Evolutionary conservation across 352 stramenopile species (phyloP).

Genomic region (Globisporangium ultimum): DNA sequence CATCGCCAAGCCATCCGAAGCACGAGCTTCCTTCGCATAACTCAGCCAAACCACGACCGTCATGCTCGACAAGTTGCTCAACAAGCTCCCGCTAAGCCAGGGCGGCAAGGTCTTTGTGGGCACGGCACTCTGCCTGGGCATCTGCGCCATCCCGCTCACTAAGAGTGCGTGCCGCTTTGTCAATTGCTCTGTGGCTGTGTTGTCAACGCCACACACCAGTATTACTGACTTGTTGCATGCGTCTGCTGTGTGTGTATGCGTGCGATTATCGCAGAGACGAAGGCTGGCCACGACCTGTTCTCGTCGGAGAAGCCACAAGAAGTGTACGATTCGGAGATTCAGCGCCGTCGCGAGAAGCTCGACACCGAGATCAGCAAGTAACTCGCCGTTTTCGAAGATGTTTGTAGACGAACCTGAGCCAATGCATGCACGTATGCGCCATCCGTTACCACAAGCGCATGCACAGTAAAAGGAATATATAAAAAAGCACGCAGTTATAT

Average conservation of each 20-base stretch:
- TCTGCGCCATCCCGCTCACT: constrained; percentile 65
- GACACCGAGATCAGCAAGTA: constrained; percentile 28
- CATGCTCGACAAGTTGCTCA: constrained; percentile 59
- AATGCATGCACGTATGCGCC: neutral
- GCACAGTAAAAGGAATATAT: too few species aligned
- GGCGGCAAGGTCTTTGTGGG: constrained; percentile 70
- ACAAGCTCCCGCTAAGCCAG: constrained; percentile 69
- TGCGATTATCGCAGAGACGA: constrained; percentile 45
- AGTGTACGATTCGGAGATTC: constrained; percentile 65
- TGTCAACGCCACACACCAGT: neutral
- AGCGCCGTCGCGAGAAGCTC: constrained; percentile 68
- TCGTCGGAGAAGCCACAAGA: constrained; percentile 82
- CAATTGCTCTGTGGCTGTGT: neutral
- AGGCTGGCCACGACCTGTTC: constrained; percentile 80
- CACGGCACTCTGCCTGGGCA: constrained; percentile 60
- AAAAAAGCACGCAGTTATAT: neutral
- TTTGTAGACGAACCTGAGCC: neutral
- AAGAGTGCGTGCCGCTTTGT: constrained; percentile 36
- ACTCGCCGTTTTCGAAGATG: neutral
- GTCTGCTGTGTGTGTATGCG: neutral
- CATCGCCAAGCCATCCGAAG: neutral
- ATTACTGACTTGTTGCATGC: too few species aligned
- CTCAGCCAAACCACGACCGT: neutral
- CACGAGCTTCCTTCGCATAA: too few species aligned
- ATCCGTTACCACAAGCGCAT: too few species aligned